These are phyloP conservation scores for Porcisia deanei DNA, from an alignment of 208 protist species.

Conservation along the genomic window DNA sequence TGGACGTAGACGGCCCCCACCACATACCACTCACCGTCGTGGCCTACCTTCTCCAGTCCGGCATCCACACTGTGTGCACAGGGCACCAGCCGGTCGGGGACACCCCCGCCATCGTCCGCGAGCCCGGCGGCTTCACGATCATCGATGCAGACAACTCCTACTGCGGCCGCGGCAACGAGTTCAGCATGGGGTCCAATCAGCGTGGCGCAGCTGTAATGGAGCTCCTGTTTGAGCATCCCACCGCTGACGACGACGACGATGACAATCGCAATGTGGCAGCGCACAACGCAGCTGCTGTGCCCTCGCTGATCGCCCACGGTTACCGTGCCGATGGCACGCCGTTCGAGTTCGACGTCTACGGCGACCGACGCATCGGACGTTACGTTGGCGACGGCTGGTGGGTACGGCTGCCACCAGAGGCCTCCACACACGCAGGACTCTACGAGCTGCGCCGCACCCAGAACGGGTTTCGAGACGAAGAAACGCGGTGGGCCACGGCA, in stretches of 20 bases:
- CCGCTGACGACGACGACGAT: background rate
- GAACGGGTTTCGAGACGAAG: conserved; percentile 53
- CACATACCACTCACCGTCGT: conserved; percentile 56
- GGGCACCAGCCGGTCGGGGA: conserved; percentile 88
- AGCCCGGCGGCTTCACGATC: conserved; percentile 67
- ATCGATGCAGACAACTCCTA: conserved; percentile 86
- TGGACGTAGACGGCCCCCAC: conserved; percentile 47
- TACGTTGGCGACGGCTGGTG: conserved; percentile 68
- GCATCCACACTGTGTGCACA: conserved; percentile 67
- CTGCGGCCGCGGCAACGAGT: conserved; percentile 46
- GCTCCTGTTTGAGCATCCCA: conserved; percentile 55
- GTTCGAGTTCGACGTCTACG: conserved; percentile 45
- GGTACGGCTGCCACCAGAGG: conserved; percentile 45
- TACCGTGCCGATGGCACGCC: conserved; percentile 41
- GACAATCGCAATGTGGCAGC: background rate
- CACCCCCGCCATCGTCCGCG: conserved; percentile 65
- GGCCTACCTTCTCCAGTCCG: conserved; percentile 65
- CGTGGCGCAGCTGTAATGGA: conserved; percentile 67
- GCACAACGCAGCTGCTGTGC: background rate
- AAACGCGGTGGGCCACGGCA: conserved; percentile 30
- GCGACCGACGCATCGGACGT: conserved; percentile 44
- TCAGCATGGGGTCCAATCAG: conserved; percentile 31
- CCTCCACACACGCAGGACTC: conserved; percentile 9
- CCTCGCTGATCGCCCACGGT: conserved; percentile 41
- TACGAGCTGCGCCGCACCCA: conserved; percentile 66